Conservation (phyloP, 2,329 filamentous ascomycete genomes). For the Clarireedia hainanense region DNA sequence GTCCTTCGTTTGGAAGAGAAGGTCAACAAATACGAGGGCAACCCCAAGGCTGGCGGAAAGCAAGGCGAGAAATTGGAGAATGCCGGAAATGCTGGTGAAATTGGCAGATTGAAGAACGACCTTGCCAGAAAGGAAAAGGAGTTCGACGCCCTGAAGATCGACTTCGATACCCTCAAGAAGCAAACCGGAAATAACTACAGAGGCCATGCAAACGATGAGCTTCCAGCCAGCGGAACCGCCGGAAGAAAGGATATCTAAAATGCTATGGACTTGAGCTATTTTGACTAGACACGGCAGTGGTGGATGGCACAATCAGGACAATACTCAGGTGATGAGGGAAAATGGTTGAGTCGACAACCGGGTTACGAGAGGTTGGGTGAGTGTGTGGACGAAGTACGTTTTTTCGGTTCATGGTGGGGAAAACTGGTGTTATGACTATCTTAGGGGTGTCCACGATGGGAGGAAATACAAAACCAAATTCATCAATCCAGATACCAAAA, state of each 20-base stretch:
- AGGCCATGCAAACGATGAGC: not conserved
- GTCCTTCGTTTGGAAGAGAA: conserved; percentile 73
- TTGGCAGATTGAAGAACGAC: conserved; percentile 59
- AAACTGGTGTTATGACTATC: not conserved
- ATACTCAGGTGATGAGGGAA: too few relatives aligned
- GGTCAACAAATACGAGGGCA: conserved; percentile 73
- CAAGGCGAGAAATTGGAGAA: conserved; percentile 63
- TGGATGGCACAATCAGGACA: too few relatives aligned
- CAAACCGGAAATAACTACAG: not conserved
- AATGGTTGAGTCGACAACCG: not conserved
- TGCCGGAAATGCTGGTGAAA: conserved; percentile 67
- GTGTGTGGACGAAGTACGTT: not conserved
- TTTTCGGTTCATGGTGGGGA: not conserved
- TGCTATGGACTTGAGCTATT: not conserved
- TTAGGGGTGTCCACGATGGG: not conserved
- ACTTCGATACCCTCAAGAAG: not conserved
- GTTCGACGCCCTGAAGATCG: conserved; percentile 72
- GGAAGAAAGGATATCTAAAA: not conserved
- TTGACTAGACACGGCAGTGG: too few relatives aligned
- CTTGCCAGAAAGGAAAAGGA: conserved; percentile 71
- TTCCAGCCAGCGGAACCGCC: too few relatives aligned
- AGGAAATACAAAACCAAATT: not conserved
- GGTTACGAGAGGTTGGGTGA: not conserved
- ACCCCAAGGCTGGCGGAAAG: conserved; percentile 52
- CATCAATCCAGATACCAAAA: too few relatives aligned